Conservation (phyloP, 495 filamentous ascomycete genomes). For the Daldinia childiae region DNA sequence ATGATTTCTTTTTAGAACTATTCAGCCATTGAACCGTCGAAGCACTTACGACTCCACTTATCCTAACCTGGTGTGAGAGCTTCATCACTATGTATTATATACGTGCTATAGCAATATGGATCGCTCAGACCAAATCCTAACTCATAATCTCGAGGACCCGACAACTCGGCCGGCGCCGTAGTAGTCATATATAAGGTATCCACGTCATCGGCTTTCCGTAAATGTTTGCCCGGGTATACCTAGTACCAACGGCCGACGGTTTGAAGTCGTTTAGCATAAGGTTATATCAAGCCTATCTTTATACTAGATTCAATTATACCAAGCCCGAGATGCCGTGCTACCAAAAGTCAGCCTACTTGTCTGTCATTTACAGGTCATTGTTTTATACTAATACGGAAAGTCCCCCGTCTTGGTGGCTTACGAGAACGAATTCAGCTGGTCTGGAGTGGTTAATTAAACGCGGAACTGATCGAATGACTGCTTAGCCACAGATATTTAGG, state of each 20-base stretch:
- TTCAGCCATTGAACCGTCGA: neutral
- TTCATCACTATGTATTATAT: neutral
- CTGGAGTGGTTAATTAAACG: neutral
- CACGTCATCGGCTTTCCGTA: neutral
- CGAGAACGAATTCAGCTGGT: neutral
- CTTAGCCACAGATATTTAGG: neutral
- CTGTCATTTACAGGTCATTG: neutral
- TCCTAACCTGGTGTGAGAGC: neutral
- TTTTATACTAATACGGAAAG: neutral
- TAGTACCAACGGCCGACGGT: neutral
- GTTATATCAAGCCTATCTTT: neutral
- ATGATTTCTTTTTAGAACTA: neutral
- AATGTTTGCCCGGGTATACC: neutral
- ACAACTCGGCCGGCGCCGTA: neutral
- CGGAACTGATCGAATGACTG: constrained; percentile 1
- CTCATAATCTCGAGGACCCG: neutral
- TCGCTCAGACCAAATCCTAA: neutral
- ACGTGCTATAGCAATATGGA: neutral
- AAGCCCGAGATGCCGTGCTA: neutral
- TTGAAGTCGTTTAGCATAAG: neutral
- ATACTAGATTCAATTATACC: neutral
- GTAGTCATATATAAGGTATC: neutral
- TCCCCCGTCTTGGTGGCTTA: neutral
- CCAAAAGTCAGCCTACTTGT: no score
- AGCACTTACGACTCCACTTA: neutral